Evolutionary conservation across 2,329 filamentous ascomycete genomes (phyloP), one percentile per base, ranked within the genome.

Genomic region (Fusarium subtropicale): DNA sequence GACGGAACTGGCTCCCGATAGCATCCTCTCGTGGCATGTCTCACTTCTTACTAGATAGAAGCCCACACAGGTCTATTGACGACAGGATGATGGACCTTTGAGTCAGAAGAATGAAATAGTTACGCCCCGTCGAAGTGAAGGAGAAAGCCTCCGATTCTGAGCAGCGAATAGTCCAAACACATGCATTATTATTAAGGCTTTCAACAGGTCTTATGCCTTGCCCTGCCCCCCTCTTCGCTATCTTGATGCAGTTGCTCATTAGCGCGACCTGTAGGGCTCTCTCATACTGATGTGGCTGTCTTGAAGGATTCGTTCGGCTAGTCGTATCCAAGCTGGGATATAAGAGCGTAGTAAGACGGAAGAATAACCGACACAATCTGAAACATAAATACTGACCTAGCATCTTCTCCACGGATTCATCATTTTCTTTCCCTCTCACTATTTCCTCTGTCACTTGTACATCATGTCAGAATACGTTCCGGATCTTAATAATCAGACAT

Each of bases 401-500:
- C 13, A 13, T 36, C 24, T 52, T 18, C 5, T 39, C 36, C 12
- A 22, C n/a, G n/a, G n/a, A 22, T 15, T 20, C n/a, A 39, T 13
- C 3, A 13, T 20, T 13, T 39, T 4, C n/a, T 39, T 39, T 5
- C n/a, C n/a, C 16, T 10, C 33, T 36, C 7, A 10, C 24, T n/a
- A 20, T 34, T 31, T 24, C 30, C 22, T 26, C 36, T n/a, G 7
- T 34, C 12, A 24, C 8, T 38, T 24, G 16, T 28, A 28, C 26
- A 53, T 36, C 34, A 67, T 67, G 66, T 39, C 54, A 28, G n/a
- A 53, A 28, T 41, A 65, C 20, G 26, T 52, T 28, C 61, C 64
- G 24, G 65, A 74, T 56, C 56, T 72, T 56, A 54, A n/a, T 34
- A 71, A 75, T 48, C 52, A 64, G 26, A 70, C 66, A 56, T 74